phyloP scores from a whole-genome alignment of 73 alveolate genomes.

The Diophrys sp. region DNA sequence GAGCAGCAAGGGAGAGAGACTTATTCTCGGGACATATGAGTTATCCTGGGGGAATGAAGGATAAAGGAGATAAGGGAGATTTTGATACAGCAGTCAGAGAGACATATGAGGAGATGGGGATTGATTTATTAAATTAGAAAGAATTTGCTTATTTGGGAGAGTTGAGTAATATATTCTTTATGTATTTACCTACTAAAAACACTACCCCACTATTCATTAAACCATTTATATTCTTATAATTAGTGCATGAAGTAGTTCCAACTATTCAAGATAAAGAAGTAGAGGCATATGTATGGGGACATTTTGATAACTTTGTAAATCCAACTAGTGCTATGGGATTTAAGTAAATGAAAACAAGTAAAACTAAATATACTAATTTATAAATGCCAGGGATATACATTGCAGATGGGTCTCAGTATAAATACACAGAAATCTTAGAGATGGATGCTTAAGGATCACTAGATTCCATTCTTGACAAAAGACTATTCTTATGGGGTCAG shows the following conservation, averaged over 20 bases:
- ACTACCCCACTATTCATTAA: not conserved
- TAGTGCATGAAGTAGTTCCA: not conserved
- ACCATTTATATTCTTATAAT: not conserved
- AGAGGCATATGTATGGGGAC: not conserved
- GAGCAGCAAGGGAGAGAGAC: slow-evolving; percentile 19
- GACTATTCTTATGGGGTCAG: not conserved
- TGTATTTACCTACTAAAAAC: not conserved
- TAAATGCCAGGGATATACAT: not conserved
- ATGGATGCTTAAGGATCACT: not conserved
- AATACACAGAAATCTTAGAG: not conserved
- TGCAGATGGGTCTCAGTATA: not conserved
- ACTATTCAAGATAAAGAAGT: not conserved
- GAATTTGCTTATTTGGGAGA: slow-evolving; percentile 12
- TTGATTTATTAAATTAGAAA: not conserved
- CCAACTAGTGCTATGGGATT: not conserved
- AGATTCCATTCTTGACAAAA: not conserved
- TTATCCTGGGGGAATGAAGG: slow-evolving; percentile 33
- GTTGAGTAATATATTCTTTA: not conserved
- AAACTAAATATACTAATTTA: not conserved
- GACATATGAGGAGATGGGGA: slow-evolving; percentile 25
- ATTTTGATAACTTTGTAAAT: not conserved
- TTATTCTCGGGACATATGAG: slow-evolving; percentile 24
- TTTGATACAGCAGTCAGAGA: slow-evolving; percentile 21
- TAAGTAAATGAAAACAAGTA: too few species aligned
- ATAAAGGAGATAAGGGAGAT: slow-evolving; percentile 8